A percentile compares a stretch with the other conserved stretches of the same genome.
These are phyloP conservation scores for Lumnitzera racemosa DNA, from an alignment of 345 rosid species.

Conservation along the genomic window DNA sequence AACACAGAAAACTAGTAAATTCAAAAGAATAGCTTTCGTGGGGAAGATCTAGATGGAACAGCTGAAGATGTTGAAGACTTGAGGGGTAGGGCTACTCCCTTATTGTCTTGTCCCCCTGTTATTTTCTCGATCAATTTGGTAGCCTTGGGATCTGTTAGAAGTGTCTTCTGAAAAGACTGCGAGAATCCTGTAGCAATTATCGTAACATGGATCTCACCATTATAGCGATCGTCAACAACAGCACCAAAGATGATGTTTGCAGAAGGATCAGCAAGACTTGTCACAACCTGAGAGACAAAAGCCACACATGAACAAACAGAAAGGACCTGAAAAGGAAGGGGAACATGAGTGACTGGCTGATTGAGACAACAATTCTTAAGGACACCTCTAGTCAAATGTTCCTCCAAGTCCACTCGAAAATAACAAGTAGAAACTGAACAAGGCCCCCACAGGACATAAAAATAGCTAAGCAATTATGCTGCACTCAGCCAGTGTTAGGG, in stretches of 20 bases:
- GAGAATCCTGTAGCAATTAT: slow-evolving; percentile 97
- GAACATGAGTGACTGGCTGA: too few relatives aligned
- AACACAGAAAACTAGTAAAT: neutral
- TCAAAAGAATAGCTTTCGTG: slow-evolving; percentile 76
- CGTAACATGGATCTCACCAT: slow-evolving; percentile 92
- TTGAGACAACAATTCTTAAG: too few relatives aligned
- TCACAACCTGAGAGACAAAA: slow-evolving; percentile 59
- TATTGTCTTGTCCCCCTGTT: slow-evolving; percentile 44
- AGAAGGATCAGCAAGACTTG: slow-evolving; percentile 95
- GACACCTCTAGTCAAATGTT: too few relatives aligned
- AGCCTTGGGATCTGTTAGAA: slow-evolving; percentile 70
- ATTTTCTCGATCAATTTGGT: slow-evolving; percentile 49
- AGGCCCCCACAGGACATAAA: too few relatives aligned
- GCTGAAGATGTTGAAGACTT: slow-evolving; percentile 39
- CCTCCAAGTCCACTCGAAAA: too few relatives aligned
- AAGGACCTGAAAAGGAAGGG: neutral
- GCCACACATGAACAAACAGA: too few relatives aligned
- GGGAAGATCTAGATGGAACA: slow-evolving; percentile 40
- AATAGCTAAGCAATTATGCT: too few relatives aligned
- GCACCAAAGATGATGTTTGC: slow-evolving; percentile 99
- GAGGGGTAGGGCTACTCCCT: slow-evolving; percentile 43
- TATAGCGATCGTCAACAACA: slow-evolving; percentile 91
- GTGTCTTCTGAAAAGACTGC: slow-evolving; percentile 82
- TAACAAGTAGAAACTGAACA: too few relatives aligned
- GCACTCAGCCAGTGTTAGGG: too few relatives aligned